These are phyloP conservation scores for Linum lewisii DNA, from an alignment of 345 rosid species.

Conservation along the genomic window DNA sequence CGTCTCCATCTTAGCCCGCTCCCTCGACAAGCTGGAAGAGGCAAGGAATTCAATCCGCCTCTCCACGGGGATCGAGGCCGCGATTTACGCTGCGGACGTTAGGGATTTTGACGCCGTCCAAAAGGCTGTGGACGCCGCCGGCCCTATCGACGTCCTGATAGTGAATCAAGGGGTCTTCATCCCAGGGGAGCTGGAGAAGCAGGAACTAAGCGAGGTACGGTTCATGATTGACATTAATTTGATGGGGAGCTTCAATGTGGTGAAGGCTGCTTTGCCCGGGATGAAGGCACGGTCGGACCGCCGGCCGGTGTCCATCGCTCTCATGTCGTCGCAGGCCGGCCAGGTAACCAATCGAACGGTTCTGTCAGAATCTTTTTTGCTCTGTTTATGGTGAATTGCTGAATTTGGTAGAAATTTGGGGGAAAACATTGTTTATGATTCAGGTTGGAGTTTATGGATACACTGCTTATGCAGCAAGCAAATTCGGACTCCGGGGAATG, in stretches of 20 bases:
- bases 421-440: neutral
- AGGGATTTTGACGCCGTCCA: constrained; percentile 54
- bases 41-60: constrained; percentile 50
- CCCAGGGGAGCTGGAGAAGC: constrained; percentile 52
- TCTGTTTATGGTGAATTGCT: neutral
- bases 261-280: constrained; percentile 70
- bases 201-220: constrained; percentile 57
- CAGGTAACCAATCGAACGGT: constrained; percentile 31
- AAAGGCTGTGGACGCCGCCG: constrained; percentile 44
- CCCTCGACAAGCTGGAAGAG: constrained; percentile 49
- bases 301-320: constrained; percentile 53
- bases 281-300: constrained; percentile 50
- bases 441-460: constrained; percentile 90
- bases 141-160: constrained; percentile 58
- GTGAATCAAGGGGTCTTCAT: constrained; percentile 72
- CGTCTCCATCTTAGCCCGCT: constrained; percentile 67
- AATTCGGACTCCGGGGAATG: constrained; percentile 76
- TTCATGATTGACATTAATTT: constrained; percentile 73
- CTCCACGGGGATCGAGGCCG: constrained; percentile 61
- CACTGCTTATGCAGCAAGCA: constrained; percentile 76
- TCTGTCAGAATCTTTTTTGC: neutral
- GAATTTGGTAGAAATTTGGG: no score
- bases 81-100: constrained; percentile 63
- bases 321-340: constrained; percentile 85
- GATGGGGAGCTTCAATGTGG: constrained; percentile 69